Evolutionary conservation across 192 early-diverging fungal genomes (phyloP).

Genomic region (Podila verticillata): DNA sequence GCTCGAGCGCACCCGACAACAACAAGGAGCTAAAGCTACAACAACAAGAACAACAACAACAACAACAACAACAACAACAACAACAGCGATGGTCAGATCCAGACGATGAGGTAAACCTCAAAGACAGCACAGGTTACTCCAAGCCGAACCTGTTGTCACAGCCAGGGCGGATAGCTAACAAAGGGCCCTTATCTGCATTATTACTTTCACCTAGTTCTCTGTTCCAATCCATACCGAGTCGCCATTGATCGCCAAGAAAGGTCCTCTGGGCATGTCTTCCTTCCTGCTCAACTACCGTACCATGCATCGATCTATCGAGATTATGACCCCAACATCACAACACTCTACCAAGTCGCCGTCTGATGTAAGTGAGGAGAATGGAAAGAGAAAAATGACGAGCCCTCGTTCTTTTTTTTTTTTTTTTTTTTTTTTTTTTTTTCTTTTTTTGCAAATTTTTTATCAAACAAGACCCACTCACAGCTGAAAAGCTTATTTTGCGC

Average conservation of each 20-base stretch:
- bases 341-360: background rate
- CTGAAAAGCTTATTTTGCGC: background rate
- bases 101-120: constrained; percentile 1
- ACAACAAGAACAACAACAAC: no score
- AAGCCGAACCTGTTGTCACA: no score
- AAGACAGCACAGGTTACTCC: background rate
- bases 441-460: background rate
- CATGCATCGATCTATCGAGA: constrained; percentile 49
- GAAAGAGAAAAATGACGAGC: no score
- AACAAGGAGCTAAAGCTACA: background rate
- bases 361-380: no score
- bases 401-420: no score
- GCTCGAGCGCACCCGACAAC: background rate
- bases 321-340: constrained; percentile 30
- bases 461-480: background rate
- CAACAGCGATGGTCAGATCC: background rate
- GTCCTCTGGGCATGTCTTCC: constrained; percentile 33
- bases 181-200: background rate
- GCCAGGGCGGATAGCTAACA: background rate
- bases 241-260: constrained; percentile 29
- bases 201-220: constrained; percentile 27
- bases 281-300: constrained; percentile 35
- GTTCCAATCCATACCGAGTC: constrained; percentile 47
- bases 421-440: no score
- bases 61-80: background rate